Evolutionary conservation across 2,329 filamentous ascomycete species (phyloP), one percentile per base, ranked within the genome.

Genomic region (Akanthomyces uredinophilus): DNA sequence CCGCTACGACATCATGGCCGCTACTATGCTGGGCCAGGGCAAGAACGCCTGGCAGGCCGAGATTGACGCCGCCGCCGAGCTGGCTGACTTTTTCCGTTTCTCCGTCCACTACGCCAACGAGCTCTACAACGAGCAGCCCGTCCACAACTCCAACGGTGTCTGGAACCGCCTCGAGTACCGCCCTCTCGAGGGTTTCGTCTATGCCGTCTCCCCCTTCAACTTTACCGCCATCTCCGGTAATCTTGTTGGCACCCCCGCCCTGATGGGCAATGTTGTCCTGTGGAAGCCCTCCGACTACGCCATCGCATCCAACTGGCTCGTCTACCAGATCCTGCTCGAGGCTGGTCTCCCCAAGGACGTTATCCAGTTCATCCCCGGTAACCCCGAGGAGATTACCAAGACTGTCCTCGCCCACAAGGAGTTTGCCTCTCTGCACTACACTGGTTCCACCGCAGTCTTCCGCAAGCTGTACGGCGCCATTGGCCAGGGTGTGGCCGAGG

Each of bases 41-140:
- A 98, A 98, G 85, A 98, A 97, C 75, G 92, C 91, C 53, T 98
- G 92, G 92, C 94, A 99, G 78, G 94, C 95, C n/a, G 94, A 99
- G 82, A 98, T 98, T 66, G 94, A 98, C 75, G 85, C 93, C 44
- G 94, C 94, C 20, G 94, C 94, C 10, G 95, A 99, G 81, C 78
- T 96, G 69, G 89, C 86, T 68, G 94, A 99, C 74, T 98, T 98
- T 78, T 80, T 98, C 73, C 87, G 92, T 72, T 96, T 97, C 81
- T 95, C 95, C 72, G 94, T 97, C 59, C 87, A 93, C 74, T 97
- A 95, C 72, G 94, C 94, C 32, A 89, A 96, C 78, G 91, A 97
- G 73, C 80, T 96, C 61, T 96, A 97, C 74, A 85, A 86, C 43
- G 87, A 92, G 73, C 95, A 99, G 77, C 94, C 94, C 16, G 83